Evolutionary conservation across 805 yeast genomes (phyloP).

Genomic region (Barnettozyma californica): DNA sequence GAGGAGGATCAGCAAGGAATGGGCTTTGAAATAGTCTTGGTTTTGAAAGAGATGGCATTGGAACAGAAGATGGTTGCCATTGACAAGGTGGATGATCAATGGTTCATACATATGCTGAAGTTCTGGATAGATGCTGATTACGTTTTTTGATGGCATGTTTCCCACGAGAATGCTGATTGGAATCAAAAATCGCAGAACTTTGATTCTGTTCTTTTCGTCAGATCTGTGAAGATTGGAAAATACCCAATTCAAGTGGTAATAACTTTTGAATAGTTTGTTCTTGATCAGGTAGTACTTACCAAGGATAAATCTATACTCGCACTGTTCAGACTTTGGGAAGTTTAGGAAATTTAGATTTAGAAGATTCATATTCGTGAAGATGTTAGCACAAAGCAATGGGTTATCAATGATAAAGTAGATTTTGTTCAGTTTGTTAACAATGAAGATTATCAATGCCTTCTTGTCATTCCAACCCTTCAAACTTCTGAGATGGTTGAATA

Average conservation of each 20-base stretch:
- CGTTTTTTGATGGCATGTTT: conserved; percentile 35
- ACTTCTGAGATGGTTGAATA: conserved; percentile 26
- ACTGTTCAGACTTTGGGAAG: conserved; percentile 39
- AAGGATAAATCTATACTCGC: conserved; percentile 48
- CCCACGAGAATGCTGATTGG: conserved; percentile 53
- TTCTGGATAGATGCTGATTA: conserved; percentile 22
- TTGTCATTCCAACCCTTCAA: conserved; percentile 33
- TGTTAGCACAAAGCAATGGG: conserved; percentile 55
- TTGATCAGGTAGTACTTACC: conserved; percentile 52
- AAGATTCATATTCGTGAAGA: conserved; percentile 53
- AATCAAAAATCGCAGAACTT: conserved; percentile 40
- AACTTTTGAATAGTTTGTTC: conserved; percentile 42
- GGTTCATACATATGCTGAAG: conserved; percentile 33
- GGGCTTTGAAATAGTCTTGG: conserved; percentile 34
- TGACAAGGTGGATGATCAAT: conserved; percentile 29
- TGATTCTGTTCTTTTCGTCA: conserved; percentile 17
- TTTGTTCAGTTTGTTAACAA: conserved; percentile 45
- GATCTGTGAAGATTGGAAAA: conserved; percentile 21
- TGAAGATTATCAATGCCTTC: conserved; percentile 41
- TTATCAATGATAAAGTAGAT: conserved; percentile 48
- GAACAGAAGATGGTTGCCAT: conserved; percentile 40
- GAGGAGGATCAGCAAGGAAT: conserved; percentile 38
- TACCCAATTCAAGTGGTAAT: conserved; percentile 42
- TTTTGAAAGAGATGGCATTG: conserved; percentile 29
- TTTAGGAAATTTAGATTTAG: conserved; percentile 37